These are phyloP conservation scores for Backusella mclennaniae DNA, from an alignment of 192 early-diverging fungal species.

Conservation along the genomic window DNA sequence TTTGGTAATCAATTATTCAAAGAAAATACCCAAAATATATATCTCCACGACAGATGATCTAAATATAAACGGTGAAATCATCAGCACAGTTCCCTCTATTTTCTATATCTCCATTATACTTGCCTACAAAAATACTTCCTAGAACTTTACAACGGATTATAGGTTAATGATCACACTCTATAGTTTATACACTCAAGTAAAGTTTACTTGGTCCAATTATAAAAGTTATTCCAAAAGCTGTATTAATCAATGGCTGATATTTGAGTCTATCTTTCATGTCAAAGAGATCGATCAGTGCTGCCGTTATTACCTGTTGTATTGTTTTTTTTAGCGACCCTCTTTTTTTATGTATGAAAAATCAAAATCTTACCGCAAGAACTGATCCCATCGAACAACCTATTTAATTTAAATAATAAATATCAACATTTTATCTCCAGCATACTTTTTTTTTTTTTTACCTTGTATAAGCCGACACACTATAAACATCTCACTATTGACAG, in stretches of 20 bases:
- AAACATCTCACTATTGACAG: neutral
- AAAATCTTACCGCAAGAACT: neutral
- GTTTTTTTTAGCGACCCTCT: neutral
- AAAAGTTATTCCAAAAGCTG: neutral
- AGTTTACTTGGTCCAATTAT: neutral
- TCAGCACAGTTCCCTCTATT: too few relatives aligned
- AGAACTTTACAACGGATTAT: neutral
- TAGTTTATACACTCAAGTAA: neutral
- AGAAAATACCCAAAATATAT: neutral
- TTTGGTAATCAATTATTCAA: too few relatives aligned
- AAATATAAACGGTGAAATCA: neutral
- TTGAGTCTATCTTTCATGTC: neutral
- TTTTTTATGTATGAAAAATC: neutral
- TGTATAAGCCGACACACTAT: neutral
- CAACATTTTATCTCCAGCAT: neutral
- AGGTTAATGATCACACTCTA: neutral
- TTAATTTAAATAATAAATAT: neutral
- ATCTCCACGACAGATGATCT: neutral
- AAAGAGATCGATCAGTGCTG: neutral
- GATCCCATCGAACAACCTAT: neutral
- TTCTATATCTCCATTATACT: neutral
- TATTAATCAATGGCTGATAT: neutral
- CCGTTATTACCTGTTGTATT: neutral
- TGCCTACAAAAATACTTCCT: neutral
- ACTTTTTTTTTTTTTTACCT: neutral